Base-by-base conservation (phyloP, 352 stramenopile species). In the Globisporangium barbulae region DNA sequence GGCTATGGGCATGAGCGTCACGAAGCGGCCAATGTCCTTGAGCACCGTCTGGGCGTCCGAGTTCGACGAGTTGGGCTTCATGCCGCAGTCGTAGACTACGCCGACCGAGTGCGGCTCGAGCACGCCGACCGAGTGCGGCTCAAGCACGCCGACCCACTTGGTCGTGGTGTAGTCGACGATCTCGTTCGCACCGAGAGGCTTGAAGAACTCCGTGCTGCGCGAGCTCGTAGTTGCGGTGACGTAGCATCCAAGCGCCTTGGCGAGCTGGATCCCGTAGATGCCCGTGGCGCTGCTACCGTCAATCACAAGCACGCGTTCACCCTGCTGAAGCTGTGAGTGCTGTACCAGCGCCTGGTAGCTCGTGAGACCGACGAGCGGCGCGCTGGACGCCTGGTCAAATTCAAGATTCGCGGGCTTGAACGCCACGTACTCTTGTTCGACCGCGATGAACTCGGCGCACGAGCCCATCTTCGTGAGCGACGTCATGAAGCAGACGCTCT, bases 211-310 rank as follows among this genome's bases (percentile, higher is more conserved):
- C 1, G 47, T 53, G 37, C 62, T 59, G 48, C 85, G 83, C 30
- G 68, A 72, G 35, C 70, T 85, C 67, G 87, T 75, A 2, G 76
- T 85, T 21, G 88, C 72, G 58, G 85, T 67, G 72, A 57, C 25
- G 79, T 81, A 5, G 39, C 39, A 45, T n/a, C 76, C 76, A 31
- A 88, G 50, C 5, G 70, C 85, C n/a, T 80, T 75, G 35, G 81
- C 84, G 55, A 94, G 55, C 52, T 92, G 79, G 28, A 91, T 53
- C 13, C 71, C 86, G 25, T 81, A 75, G 12, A 80, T 63, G 17
- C 86, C 86, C 17, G 81, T 86, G n/a, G 75, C 75, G 28, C 82
- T 83, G 53, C 74, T 83, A 1, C 83, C 82, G 10, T 81, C 81
- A 45, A 90, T 74, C n/a, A 92, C 63, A 7, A 93, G 65, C 57